Percentiles rank a stretch among this genome's conserved stretches.
These are phyloP conservation scores for Protea cynaroides DNA, from an alignment of 164 flowering plant genomes.

Conservation along the genomic window DNA sequence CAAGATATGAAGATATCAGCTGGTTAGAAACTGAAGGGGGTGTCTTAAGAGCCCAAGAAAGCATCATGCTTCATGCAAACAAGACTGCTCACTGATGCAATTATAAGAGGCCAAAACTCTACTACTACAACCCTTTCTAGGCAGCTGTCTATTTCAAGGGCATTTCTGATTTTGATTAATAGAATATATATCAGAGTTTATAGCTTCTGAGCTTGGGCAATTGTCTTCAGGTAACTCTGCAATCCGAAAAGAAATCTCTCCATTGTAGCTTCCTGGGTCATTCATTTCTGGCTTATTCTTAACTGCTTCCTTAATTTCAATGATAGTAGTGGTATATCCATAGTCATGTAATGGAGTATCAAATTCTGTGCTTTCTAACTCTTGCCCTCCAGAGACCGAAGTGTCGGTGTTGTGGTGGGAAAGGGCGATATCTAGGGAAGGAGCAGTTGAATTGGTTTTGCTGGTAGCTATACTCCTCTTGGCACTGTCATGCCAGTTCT, in stretches of 20 bases:
- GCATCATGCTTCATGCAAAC: too few relatives aligned
- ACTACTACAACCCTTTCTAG: too few relatives aligned
- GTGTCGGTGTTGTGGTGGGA: neutral
- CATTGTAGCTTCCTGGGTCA: neutral
- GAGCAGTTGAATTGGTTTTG: neutral
- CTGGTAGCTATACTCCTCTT: constrained; percentile 1
- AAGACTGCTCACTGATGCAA: too few relatives aligned
- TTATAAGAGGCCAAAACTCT: too few relatives aligned
- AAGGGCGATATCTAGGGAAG: neutral
- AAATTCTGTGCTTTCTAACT: neutral
- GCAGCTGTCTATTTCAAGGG: too few relatives aligned
- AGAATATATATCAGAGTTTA: too few relatives aligned
- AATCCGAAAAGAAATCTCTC: constrained; percentile 1
- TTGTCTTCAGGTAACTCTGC: too few relatives aligned
- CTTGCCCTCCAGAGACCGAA: constrained; percentile 1
- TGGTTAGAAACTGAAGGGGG: too few relatives aligned
- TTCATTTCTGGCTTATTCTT: neutral
- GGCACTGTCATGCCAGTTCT: constrained; percentile 11
- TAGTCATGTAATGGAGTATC: neutral
- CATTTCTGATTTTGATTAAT: too few relatives aligned
- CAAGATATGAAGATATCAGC: too few relatives aligned
- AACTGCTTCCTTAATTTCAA: constrained; percentile 4
- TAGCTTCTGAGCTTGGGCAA: too few relatives aligned
- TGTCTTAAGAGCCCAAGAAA: too few relatives aligned
- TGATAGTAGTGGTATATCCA: neutral